Percentiles rank a stretch among this genome's conserved stretches.
Evolutionary conservation across 306 rosid species (phyloP).

Genomic region (Rosa multiflora): DNA sequence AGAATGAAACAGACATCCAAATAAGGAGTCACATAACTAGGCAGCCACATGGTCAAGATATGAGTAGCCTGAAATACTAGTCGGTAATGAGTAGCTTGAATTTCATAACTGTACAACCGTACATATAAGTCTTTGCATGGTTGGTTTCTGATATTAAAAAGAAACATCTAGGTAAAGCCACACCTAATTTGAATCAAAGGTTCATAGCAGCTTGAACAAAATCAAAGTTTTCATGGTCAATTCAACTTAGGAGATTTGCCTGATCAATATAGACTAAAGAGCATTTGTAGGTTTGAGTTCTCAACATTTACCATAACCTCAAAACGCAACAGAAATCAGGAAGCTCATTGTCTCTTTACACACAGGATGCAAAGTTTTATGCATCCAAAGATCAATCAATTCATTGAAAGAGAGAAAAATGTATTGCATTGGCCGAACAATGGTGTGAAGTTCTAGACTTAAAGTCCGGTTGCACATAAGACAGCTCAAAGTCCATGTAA

Average conservation of each 20-base stretch:
- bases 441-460: not conserved
- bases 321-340: not conserved
- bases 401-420: not conserved
- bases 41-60: not conserved
- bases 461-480: not conserved
- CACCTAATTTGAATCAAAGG: not conserved
- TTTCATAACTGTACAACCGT: not conserved
- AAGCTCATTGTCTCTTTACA: not conserved
- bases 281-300: not conserved
- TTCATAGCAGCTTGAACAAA: not conserved
- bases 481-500: not conserved
- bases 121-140: not conserved
- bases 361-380: not conserved
- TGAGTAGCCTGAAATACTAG: not conserved
- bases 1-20: not conserved
- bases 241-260: not conserved
- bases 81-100: not conserved
- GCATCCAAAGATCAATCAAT: not conserved
- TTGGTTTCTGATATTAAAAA: not conserved
- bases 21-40: not conserved
- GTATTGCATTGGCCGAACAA: not conserved
- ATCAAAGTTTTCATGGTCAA: not conserved
- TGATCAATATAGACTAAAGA: not conserved
- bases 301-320: not conserved
- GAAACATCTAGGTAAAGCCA: constrained; percentile 1